These are phyloP conservation scores for Byssochlamys sp. DNA, from an alignment of 2,329 filamentous ascomycete species.

Conservation along the genomic window DNA sequence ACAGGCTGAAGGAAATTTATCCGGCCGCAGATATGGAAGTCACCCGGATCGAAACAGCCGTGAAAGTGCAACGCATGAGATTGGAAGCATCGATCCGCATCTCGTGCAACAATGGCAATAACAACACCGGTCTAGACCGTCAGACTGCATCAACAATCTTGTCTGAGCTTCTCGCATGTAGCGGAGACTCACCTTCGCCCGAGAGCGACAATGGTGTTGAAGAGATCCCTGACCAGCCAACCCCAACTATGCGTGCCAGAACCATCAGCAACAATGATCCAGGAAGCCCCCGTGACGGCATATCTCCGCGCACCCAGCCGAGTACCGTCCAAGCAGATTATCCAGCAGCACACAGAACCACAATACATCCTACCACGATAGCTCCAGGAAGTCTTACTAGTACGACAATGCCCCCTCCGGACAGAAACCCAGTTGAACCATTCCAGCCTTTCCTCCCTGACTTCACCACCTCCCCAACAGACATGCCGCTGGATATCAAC, in stretches of 20 bases:
- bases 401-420: neutral
- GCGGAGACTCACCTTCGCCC: neutral
- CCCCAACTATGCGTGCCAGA: neutral
- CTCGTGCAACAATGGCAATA: conserved; percentile 10
- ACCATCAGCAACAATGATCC: neutral
- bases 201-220: conserved; percentile 5
- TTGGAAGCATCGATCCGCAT: conserved; percentile 22
- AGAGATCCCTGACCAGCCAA: neutral
- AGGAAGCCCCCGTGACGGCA: neutral
- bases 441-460: neutral
- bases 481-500: neutral
- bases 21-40: conserved; percentile 69
- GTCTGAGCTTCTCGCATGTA: neutral
- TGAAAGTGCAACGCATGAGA: conserved; percentile 20
- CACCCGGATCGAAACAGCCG: conserved; percentile 25
- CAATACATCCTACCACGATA: neutral
- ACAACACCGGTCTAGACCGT: neutral
- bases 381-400: too few relatives aligned
- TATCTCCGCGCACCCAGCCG: neutral
- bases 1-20: conserved; percentile 72
- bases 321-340: neutral
- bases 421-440: neutral
- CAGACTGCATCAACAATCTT: neutral
- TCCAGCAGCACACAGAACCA: neutral
- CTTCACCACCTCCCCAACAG: neutral